A percentile compares a stretch with the other conserved stretches of the same genome.
Evolutionary conservation across 23 red algal species (phyloP).

Genomic region (Gracilaria vermiculophylla): DNA sequence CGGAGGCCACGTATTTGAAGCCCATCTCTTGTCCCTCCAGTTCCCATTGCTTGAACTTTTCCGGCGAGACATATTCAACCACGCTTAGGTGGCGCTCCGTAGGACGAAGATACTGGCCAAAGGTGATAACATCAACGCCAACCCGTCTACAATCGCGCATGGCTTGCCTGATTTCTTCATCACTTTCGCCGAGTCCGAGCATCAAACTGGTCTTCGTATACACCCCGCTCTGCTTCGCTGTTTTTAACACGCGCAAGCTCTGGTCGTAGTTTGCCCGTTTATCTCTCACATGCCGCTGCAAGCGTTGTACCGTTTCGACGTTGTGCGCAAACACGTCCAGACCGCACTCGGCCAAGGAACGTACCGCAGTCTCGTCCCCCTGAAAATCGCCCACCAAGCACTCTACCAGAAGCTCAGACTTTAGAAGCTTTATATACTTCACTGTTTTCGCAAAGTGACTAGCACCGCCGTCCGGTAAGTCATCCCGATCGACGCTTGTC

Average conservation of each 20-base stretch:
- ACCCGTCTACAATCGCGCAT: conserved; percentile 66
- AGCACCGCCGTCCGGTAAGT: conserved; percentile 89
- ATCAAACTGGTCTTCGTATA: conserved; percentile 93
- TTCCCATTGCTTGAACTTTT: conserved; percentile 82
- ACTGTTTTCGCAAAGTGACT: conserved; percentile 92
- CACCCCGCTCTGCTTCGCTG: conserved; percentile 66
- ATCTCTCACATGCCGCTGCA: conserved; percentile 89
- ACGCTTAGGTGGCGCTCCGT: conserved; percentile 83
- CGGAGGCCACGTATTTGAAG: conserved; percentile 90
- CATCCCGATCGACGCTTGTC: conserved; percentile 94
- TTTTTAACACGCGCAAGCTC: conserved; percentile 60
- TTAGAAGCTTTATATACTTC: conserved; percentile 60
- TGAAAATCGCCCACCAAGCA: conserved; percentile 91
- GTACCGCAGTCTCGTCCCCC: conserved; percentile 63
- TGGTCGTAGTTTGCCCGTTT: conserved; percentile 79
- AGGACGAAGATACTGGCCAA: conserved; percentile 95
- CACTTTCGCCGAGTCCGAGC: conserved; percentile 95
- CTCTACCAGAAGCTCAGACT: conserved; percentile 79
- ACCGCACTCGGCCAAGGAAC: conserved; percentile 61
- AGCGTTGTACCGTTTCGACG: conserved; percentile 86
- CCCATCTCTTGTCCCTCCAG: conserved; percentile 70
- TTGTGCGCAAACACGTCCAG: conserved; percentile 98
- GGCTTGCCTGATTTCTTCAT: conserved; percentile 72
- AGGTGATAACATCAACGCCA: conserved; percentile 88
- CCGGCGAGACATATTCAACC: conserved; percentile 86